These are phyloP conservation scores for Neonectria coccinea DNA, from an alignment of 2,329 filamentous ascomycete genomes.

Conservation along the genomic window DNA sequence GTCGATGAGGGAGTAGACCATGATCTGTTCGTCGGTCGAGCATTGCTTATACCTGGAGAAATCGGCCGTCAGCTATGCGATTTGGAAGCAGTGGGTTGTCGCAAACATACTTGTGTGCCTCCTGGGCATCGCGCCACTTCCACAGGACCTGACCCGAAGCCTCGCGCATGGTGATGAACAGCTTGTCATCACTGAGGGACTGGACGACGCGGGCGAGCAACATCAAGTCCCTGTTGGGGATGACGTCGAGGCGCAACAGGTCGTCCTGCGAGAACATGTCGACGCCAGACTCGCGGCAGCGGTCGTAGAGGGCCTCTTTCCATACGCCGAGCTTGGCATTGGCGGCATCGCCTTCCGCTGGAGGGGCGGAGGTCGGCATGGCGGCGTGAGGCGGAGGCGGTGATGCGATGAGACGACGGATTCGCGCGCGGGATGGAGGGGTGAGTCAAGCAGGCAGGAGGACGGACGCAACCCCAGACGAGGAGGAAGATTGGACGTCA, in stretches of 20 bases:
- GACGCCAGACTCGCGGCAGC: conserved; percentile 62
- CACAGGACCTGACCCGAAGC: conserved; percentile 59
- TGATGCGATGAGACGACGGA: conserved; percentile 14
- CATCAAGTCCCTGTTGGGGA: conserved; percentile 67
- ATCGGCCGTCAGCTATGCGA: conserved; percentile 28
- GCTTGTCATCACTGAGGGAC: conserved; percentile 68
- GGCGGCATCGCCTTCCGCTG: conserved; percentile 48
- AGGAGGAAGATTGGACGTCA: conserved; percentile 14
- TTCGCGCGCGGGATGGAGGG: conserved; percentile 18
- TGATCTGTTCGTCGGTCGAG: conserved; percentile 77
- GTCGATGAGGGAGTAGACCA: conserved; percentile 92
- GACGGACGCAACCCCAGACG: conserved; percentile 2
- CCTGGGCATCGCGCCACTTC: conserved; percentile 69
- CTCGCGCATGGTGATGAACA: conserved; percentile 63
- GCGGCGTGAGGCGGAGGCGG: conserved; percentile 5
- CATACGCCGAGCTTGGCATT: conserved; percentile 61
- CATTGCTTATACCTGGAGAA: conserved; percentile 66
- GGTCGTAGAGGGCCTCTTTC: conserved; percentile 69
- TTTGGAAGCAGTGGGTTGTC: neutral
- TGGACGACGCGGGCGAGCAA: conserved; percentile 68
- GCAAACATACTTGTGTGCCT: conserved; percentile 69
- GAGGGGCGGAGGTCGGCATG: conserved; percentile 47
- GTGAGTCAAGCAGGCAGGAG: conserved; percentile 38
- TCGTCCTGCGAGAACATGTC: conserved; percentile 70
- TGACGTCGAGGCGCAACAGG: conserved; percentile 66